phyloP scores from a whole-genome alignment of 495 filamentous ascomycete genomes.

The Aspergillus biplanus region DNA sequence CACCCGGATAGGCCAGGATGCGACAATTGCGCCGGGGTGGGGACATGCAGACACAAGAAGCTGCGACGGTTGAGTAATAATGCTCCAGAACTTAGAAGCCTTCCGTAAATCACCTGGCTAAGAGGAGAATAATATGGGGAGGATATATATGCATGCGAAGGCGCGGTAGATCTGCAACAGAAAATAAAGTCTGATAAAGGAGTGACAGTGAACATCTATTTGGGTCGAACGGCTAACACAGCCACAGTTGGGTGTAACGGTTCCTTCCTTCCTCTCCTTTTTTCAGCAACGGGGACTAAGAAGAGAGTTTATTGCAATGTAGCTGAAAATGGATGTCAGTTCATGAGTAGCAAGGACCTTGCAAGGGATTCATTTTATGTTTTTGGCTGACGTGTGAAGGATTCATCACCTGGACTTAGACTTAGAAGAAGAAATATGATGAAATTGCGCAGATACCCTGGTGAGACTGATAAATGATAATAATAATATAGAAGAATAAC shows the following conservation, averaged over 20 bases:
- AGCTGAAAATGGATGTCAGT: neutral
- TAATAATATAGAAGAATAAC: neutral
- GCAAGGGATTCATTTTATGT: neutral
- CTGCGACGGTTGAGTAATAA: neutral
- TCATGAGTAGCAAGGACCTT: neutral
- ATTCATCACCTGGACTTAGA: neutral
- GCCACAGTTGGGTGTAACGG: conserved; percentile 13
- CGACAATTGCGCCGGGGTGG: conserved; percentile 21
- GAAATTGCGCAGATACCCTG: neutral
- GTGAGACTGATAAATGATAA: neutral
- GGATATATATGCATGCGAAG: conserved; percentile 12
- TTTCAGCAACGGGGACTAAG: too few relatives aligned
- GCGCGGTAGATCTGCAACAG: conserved; percentile 10
- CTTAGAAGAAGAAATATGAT: neutral
- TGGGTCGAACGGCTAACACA: neutral
- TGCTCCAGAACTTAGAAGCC: neutral
- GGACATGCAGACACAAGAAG: conserved; percentile 1
- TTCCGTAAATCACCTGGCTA: neutral
- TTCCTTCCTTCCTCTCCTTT: neutral
- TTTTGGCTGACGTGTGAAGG: neutral
- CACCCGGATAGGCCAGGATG: conserved; percentile 1
- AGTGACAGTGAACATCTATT: neutral
- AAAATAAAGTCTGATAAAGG: neutral
- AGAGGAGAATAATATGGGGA: neutral
- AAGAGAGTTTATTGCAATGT: neutral